Conservation (phyloP, 2,329 filamentous ascomycete species). For the Colletotrichum sp. region DNA sequence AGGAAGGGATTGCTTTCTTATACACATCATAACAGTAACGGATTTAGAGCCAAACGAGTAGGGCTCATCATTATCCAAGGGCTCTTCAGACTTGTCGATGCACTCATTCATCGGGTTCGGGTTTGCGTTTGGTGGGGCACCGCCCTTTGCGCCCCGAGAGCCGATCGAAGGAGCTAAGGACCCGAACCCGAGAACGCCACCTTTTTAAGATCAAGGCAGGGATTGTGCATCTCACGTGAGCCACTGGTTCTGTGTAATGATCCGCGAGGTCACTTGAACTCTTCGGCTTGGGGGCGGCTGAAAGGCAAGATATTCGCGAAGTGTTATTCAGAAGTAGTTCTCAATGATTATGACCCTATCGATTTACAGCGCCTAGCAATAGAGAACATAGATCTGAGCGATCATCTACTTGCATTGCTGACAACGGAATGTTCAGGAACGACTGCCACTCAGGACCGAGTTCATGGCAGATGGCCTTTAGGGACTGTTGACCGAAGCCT, state of each 20-base stretch:
- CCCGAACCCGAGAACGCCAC: background rate
- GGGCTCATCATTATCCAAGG: background rate
- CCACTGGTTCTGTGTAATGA: background rate
- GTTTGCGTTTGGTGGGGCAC: background rate
- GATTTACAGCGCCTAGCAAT: background rate
- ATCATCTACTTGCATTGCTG: background rate
- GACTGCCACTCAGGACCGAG: background rate
- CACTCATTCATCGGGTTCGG: background rate
- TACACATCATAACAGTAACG: background rate
- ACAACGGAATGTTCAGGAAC: background rate
- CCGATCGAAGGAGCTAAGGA: background rate
- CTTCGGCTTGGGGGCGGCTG: background rate
- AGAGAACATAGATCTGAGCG: background rate
- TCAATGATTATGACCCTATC: background rate
- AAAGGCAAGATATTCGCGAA: no score
- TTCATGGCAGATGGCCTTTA: background rate
- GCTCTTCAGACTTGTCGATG: background rate
- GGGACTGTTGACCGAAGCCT: background rate
- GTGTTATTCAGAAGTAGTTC: no score
- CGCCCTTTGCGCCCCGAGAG: background rate
- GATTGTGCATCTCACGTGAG: background rate
- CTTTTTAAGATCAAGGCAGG: background rate
- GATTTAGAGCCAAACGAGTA: background rate
- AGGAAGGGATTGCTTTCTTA: rapidly evolving
- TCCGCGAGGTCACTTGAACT: background rate